Percentiles rank a stretch among this genome's conserved stretches.
phyloP scores from a whole-genome alignment of 208 protist genomes.

The Crithidia thermophila region DNA sequence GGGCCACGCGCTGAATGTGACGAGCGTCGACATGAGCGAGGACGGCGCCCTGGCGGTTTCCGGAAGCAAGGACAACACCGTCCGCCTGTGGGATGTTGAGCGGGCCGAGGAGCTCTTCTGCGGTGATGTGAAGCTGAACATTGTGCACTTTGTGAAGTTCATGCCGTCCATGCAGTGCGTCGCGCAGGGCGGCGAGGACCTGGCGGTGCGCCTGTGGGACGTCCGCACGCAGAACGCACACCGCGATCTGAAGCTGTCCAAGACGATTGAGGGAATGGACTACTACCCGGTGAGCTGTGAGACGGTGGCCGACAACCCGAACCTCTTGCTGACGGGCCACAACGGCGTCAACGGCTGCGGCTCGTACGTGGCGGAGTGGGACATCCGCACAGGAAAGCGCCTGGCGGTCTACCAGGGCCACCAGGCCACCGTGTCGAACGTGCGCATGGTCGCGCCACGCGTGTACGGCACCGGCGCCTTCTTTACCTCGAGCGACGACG shows the following conservation, averaged over 20 bases:
- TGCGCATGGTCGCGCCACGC: slow-evolving; percentile 32
- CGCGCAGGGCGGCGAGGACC: slow-evolving; percentile 72
- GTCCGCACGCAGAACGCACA: slow-evolving; percentile 44
- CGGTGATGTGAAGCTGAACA: slow-evolving; percentile 73
- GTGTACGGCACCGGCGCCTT: slow-evolving; percentile 43
- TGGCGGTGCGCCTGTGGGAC: slow-evolving; percentile 74
- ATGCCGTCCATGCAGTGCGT: slow-evolving; percentile 62
- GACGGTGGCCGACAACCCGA: slow-evolving; percentile 26
- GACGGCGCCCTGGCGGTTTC: slow-evolving; percentile 48
- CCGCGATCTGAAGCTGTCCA: slow-evolving; percentile 41
- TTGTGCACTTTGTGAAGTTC: slow-evolving; percentile 74
- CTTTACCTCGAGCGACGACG: slow-evolving; percentile 61
- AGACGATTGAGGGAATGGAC: slow-evolving; percentile 59
- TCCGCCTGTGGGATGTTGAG: slow-evolving; percentile 74
- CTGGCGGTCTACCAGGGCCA: slow-evolving; percentile 56
- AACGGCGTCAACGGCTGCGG: slow-evolving; percentile 72
- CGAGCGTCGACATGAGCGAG: slow-evolving; percentile 42
- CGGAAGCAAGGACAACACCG: slow-evolving; percentile 81
- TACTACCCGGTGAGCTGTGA: slow-evolving; percentile 72
- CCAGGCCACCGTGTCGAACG: slow-evolving; percentile 43
- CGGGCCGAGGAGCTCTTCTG: slow-evolving; percentile 55
- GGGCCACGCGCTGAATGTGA: slow-evolving; percentile 70
- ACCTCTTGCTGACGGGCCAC: slow-evolving; percentile 69
- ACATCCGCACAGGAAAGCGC: slow-evolving; percentile 60
- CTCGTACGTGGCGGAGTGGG: slow-evolving; percentile 69